A percentile compares a stretch with the other conserved stretches of the same genome.
These are phyloP conservation scores for Diaporthe helianthi DNA, from an alignment of 2,329 filamentous ascomycete species.

Conservation along the genomic window DNA sequence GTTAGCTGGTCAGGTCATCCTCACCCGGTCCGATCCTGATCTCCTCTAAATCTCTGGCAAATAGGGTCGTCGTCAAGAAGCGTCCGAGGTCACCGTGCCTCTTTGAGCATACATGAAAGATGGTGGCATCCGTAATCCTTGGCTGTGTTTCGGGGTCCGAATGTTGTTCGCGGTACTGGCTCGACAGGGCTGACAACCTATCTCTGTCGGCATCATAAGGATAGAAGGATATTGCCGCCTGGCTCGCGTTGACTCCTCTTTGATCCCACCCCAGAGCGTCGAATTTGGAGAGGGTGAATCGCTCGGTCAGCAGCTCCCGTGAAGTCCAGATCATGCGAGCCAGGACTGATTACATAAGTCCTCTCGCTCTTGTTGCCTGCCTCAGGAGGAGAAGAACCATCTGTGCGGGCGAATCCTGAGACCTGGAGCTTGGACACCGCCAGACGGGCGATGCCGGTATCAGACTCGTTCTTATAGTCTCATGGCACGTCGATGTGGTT, in stretches of 20 bases:
- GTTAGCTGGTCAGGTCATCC: slow-evolving; percentile 57
- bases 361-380: slow-evolving; percentile 50
- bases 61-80: slow-evolving; percentile 55
- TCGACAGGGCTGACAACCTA: slow-evolving; percentile 51
- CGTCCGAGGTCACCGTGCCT: slow-evolving; percentile 53
- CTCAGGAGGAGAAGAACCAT: slow-evolving; percentile 31
- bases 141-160: slow-evolving; percentile 48
- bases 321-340: slow-evolving; percentile 50
- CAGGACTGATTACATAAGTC: slow-evolving; percentile 58
- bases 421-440: slow-evolving; percentile 59
- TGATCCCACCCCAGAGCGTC: slow-evolving; percentile 63
- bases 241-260: slow-evolving; percentile 57
- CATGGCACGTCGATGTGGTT: slow-evolving; percentile 56
- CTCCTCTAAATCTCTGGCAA: slow-evolving; percentile 57
- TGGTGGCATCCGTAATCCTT: slow-evolving; percentile 52
- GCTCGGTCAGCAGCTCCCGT: slow-evolving; percentile 47
- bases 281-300: slow-evolving; percentile 51
- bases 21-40: slow-evolving; percentile 55
- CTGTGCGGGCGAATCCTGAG: slow-evolving; percentile 48
- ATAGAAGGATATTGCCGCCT: slow-evolving; percentile 54
- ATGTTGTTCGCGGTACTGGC: slow-evolving; percentile 49
- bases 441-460: slow-evolving; percentile 52
- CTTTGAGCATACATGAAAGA: slow-evolving; percentile 52
- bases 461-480: slow-evolving; percentile 54
- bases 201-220: slow-evolving; percentile 54